phyloP scores from a whole-genome alignment of 179 eudicot genomes.

The Nepenthes alata region DNA sequence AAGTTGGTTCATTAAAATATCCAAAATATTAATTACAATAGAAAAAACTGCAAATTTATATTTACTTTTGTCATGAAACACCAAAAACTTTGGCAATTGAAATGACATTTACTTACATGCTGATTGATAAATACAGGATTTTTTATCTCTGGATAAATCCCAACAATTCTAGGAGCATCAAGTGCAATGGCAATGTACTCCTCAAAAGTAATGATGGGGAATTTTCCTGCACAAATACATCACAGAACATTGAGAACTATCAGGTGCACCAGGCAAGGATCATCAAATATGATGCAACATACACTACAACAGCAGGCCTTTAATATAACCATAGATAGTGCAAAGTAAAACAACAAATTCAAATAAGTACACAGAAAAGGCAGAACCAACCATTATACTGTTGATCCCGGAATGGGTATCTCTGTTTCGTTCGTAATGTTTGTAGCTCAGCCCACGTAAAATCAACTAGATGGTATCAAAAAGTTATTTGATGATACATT shows the following conservation, averaged over 20 bases:
- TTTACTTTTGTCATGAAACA: too few relatives aligned
- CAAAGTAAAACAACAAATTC: neutral
- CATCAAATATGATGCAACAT: neutral
- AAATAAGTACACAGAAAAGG: neutral
- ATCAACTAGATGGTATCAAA: conserved; percentile 46
- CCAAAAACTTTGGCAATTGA: too few relatives aligned
- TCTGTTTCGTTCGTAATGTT: conserved; percentile 64
- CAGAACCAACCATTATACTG: conserved; percentile 65
- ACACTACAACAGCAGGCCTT: too few relatives aligned
- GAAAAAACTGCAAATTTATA: too few relatives aligned
- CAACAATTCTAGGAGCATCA: conserved; percentile 75
- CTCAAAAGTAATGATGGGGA: conserved; percentile 72
- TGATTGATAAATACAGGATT: conserved; percentile 74
- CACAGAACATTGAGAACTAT: too few relatives aligned
- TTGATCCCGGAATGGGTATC: conserved; percentile 74
- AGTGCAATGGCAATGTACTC: conserved; percentile 85
- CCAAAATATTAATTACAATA: too few relatives aligned
- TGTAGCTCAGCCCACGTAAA: conserved; percentile 79
- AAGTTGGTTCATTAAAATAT: too few relatives aligned
- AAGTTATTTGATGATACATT: neutral
- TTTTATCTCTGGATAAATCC: conserved; percentile 95
- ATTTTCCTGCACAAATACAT: conserved; percentile 43
- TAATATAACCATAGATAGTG: neutral
- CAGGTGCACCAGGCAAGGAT: too few relatives aligned
- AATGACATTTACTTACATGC: conserved; percentile 41